A percentile compares a stretch with the other conserved stretches of the same genome.
Evolutionary conservation across 257 asterid genomes (phyloP).

Genomic region (Linaria vulgaris): DNA sequence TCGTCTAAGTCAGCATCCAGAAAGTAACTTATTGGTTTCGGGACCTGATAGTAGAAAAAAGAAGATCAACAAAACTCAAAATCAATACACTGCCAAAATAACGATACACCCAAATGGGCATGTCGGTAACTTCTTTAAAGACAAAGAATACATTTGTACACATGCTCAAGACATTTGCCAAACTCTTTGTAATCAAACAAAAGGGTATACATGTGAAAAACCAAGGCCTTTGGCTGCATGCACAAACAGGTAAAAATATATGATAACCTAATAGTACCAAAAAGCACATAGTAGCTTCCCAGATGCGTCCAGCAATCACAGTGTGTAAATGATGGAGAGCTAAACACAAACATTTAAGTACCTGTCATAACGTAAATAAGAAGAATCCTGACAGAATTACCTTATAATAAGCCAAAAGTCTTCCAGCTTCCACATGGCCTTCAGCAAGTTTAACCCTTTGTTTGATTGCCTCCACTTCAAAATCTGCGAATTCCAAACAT

Average conservation of each 20-base stretch:
- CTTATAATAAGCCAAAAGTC: slow-evolving; percentile 83
- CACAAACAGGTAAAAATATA: slow-evolving; percentile 24
- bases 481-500: slow-evolving; percentile 40
- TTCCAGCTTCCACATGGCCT: slow-evolving; percentile 93
- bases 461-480: slow-evolving; percentile 52
- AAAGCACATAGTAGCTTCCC: slow-evolving; percentile 5
- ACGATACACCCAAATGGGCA: slow-evolving; percentile 20
- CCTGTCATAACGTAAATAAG: slow-evolving; percentile 7
- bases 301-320: slow-evolving; percentile 12
- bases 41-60: slow-evolving; percentile 51
- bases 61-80: slow-evolving; percentile 22
- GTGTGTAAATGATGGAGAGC: slow-evolving; percentile 18
- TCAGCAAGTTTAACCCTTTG: slow-evolving; percentile 72
- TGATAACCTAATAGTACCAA: slow-evolving; percentile 10
- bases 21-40: slow-evolving; percentile 84
- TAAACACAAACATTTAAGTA: slow-evolving; percentile 1
- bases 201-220: neutral
- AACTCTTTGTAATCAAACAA: slow-evolving; percentile 16
- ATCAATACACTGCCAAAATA: slow-evolving; percentile 22
- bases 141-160: too few species aligned
- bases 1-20: slow-evolving; percentile 63
- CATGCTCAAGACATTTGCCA: slow-evolving; percentile 5
- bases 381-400: slow-evolving; percentile 33
- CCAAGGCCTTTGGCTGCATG: slow-evolving; percentile 1
- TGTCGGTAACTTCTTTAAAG: too few species aligned